Conservation (phyloP, 202 grass and related monocot genomes). For the Schoenoplectus tabernaemontani region DNA sequence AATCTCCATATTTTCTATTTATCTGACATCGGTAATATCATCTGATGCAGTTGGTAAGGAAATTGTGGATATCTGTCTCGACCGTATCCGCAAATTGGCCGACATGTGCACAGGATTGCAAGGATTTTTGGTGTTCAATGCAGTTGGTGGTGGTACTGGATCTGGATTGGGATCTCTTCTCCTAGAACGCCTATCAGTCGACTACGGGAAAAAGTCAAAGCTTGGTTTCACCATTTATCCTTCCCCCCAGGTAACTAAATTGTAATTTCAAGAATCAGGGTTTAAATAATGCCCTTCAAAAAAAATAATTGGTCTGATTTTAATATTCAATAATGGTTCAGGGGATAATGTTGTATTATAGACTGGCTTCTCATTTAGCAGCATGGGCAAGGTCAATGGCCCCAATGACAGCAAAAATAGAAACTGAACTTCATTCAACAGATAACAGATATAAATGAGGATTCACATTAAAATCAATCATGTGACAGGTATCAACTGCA, state of each 20-base stretch:
- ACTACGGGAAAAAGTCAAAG: conserved; percentile 41
- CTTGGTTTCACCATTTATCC: conserved; percentile 40
- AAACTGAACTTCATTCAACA: not conserved
- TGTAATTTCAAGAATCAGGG: not conserved
- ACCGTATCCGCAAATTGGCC: conserved; percentile 34
- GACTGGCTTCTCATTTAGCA: not conserved
- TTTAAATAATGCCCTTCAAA: not conserved
- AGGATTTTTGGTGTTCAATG: conserved; percentile 39
- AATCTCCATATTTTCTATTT: not conserved
- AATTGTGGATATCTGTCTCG: conserved; percentile 36
- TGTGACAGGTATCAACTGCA: conserved; percentile 24
- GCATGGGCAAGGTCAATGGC: not conserved
- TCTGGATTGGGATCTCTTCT: conserved; percentile 39
- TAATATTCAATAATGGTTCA: not conserved
- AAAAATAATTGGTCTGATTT: not conserved
- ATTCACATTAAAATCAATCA: not conserved
- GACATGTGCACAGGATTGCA: conserved; percentile 39
- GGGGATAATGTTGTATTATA: not conserved
- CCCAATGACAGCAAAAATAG: not conserved
- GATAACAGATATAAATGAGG: not conserved
- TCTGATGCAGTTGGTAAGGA: conserved; percentile 33
- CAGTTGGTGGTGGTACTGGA: conserved; percentile 36
- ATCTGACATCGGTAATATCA: conserved; percentile 5
- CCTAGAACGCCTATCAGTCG: conserved; percentile 36
- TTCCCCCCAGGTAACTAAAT: conserved; percentile 27